These are phyloP conservation scores for Echium plantagineum DNA, from an alignment of 257 asterid species.

Conservation along the genomic window DNA sequence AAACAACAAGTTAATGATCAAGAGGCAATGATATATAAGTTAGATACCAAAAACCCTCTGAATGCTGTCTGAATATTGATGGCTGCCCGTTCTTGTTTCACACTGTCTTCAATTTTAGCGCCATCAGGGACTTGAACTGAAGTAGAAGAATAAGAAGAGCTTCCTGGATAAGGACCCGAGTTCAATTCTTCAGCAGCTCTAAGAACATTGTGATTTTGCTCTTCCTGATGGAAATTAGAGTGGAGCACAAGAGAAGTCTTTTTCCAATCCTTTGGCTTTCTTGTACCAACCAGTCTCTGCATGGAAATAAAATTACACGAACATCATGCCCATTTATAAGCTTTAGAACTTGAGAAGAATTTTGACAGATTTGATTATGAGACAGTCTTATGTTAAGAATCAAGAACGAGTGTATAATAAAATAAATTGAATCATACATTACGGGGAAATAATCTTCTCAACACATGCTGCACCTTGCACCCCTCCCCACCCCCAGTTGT, in stretches of 20 bases:
- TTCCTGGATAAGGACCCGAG: conserved; percentile 37
- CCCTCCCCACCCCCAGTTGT: no score
- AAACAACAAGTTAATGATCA: not conserved
- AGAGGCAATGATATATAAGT: not conserved
- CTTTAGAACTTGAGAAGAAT: no score
- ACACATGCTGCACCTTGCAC: no score
- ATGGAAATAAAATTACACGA: not conserved
- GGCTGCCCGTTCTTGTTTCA: conserved; percentile 86
- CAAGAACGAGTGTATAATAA: no score
- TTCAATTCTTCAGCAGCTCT: conserved; percentile 34
- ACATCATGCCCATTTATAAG: no score
- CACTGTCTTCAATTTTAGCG: conserved; percentile 30
- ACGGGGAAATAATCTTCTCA: no score
- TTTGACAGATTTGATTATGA: no score
- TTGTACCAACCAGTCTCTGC: conserved; percentile 45
- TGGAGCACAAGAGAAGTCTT: conserved; percentile 65
- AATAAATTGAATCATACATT: no score
- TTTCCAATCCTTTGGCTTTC: conserved; percentile 14
- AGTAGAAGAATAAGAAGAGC: conserved; percentile 50
- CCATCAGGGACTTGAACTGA: conserved; percentile 44
- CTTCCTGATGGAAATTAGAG: conserved; percentile 26
- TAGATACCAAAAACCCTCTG: conserved; percentile 80
- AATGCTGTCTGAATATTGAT: conserved; percentile 84
- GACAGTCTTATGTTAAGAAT: no score
- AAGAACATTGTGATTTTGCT: conserved; percentile 31